Conservation (phyloP, 441 rosid species). For the Eutrema salsugineum region DNA sequence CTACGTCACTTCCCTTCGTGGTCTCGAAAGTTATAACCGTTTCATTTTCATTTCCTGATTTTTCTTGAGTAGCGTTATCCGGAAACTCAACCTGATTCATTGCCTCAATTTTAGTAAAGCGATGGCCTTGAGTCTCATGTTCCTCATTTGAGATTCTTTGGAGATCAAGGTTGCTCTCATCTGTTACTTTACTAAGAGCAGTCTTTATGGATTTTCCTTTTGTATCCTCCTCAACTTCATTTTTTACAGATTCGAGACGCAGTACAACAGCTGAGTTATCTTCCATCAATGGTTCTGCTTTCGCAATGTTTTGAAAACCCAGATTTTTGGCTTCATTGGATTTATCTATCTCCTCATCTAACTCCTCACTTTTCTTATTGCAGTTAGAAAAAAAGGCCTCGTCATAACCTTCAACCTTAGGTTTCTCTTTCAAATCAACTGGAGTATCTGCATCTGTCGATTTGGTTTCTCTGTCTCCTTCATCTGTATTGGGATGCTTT, state of each 20-base stretch:
- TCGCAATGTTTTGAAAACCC: constrained; percentile 17
- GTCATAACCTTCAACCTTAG: constrained; percentile 22
- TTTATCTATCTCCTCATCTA: constrained; percentile 25
- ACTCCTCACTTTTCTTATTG: constrained; percentile 25
- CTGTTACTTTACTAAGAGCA: background rate
- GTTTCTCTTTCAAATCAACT: constrained; percentile 35
- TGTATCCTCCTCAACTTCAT: constrained; percentile 32
- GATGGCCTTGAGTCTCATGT: constrained; percentile 22
- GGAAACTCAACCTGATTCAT: background rate
- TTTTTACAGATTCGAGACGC: constrained; percentile 30
- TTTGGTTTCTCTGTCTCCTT: constrained; percentile 27
- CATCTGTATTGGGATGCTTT: constrained; percentile 47
- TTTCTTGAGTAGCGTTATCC: background rate
- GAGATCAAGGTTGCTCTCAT: background rate
- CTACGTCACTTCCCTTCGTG: background rate
- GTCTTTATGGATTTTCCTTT: constrained; percentile 20
- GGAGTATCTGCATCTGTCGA: constrained; percentile 10
- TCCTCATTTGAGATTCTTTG: background rate
- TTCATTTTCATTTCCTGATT: background rate
- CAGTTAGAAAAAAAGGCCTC: background rate
- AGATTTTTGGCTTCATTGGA: constrained; percentile 22
- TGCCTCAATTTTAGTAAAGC: background rate
- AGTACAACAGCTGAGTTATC: constrained; percentile 20
- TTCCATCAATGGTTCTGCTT: constrained; percentile 33
- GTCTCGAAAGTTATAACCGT: background rate